Conservation (phyloP, 208 protist genomes). For the Trypanosoma platydactyli region DNA sequence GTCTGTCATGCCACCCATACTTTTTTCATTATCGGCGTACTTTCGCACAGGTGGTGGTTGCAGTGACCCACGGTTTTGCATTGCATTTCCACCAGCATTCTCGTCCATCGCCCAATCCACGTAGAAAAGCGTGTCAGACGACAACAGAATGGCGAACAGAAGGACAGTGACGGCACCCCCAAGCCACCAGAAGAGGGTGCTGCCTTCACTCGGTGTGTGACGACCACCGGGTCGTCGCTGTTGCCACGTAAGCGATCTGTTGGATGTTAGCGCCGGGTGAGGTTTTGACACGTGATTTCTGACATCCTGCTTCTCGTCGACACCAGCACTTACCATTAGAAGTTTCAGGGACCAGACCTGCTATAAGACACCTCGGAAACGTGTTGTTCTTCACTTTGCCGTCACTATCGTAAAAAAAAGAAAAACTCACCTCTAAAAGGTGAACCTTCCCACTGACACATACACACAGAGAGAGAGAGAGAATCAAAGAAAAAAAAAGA, state of each 20-base stretch:
- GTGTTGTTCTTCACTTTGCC: no score
- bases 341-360: no score
- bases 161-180: slow-evolving; percentile 1
- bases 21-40: not conserved
- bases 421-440: no score
- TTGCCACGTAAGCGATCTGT: not conserved
- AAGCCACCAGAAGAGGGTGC: not conserved
- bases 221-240: not conserved
- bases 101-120: not conserved
- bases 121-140: not conserved
- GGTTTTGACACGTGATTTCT: no score
- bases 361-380: no score
- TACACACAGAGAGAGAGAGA: no score
- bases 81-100: not conserved
- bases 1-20: not conserved
- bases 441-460: no score
- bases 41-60: not conserved
- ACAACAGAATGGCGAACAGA: slow-evolving; percentile 3
- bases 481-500: no score
- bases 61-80: not conserved
- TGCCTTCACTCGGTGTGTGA: not conserved
- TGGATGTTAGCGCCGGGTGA: no score
- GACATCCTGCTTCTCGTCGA: no score
- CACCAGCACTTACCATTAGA: no score
- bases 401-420: no score